Evolutionary conservation across 768 basidiomycete species (phyloP).

Genomic region (Tulasnella sp.): DNA sequence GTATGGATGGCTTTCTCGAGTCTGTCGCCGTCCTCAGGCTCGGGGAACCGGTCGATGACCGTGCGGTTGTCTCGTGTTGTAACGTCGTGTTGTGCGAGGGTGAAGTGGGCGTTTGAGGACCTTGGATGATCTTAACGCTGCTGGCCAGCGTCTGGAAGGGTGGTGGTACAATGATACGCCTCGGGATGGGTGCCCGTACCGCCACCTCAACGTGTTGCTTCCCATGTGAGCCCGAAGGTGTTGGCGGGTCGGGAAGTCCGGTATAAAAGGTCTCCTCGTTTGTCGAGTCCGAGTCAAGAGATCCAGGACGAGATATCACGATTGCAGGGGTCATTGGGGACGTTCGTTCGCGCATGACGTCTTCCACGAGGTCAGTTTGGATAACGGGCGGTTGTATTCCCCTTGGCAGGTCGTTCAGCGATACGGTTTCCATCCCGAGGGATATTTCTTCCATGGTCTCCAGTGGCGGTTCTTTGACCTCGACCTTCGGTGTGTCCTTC

Average conservation of each 20-base stretch:
- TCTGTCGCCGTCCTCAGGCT: neutral
- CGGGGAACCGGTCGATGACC: neutral
- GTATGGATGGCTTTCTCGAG: neutral
- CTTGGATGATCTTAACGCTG: conserved; percentile 10
- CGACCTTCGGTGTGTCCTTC: neutral
- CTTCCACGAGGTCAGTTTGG: neutral
- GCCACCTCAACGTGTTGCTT: neutral
- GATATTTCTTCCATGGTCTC: neutral
- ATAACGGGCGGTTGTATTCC: neutral
- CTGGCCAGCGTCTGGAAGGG: neutral
- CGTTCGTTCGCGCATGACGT: neutral
- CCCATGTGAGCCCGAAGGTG: neutral
- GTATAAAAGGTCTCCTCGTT: neutral
- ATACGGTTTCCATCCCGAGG: neutral
- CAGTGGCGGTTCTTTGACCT: neutral
- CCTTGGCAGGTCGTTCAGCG: neutral
- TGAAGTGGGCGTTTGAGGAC: neutral
- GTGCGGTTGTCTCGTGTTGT: neutral
- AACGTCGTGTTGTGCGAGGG: neutral
- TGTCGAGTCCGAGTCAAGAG: neutral
- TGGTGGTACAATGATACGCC: conserved; percentile 5
- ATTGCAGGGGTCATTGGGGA: conserved; percentile 14
- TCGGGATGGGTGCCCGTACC: neutral
- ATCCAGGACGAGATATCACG: conserved; percentile 5
- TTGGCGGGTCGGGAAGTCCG: neutral